Base-by-base conservation (phyloP, 2,329 filamentous ascomycete genomes). In the Delphinella strobiligena region DNA sequence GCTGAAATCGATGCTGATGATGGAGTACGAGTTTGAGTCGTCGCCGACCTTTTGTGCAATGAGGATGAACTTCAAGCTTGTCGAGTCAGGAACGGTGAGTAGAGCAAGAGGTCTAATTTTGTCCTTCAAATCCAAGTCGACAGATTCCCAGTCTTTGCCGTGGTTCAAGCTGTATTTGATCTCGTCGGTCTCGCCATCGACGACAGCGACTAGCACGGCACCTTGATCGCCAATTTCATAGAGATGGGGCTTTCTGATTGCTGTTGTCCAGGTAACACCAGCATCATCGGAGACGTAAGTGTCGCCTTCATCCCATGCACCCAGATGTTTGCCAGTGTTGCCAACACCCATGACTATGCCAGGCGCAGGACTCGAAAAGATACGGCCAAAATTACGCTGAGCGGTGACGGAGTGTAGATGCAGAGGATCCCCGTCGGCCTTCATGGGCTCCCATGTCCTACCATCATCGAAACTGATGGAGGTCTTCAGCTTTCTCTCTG, bases 221-320 rank as follows among this genome's bases (percentile, higher is more conserved):
- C 91, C 91, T 49, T 93, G 82, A 51, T 95, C 89, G 38, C 91
- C 91, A 58, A 96, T 93, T 54, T 95, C 88, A 60, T 93, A 98
- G 58, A 93, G 91, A 63, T 96, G 87, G 10, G 88, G 82, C 15
- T 85, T 84, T 12, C 87, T 69, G 4, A 84, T 70, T 0, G 79
- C 74, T 54, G 78, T 68, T 29, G 68, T 75, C 91, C 93, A 98
- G 1, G 78, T 88, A 44, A 85, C 63, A 31, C 91, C 91, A 15
- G 88, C 89, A 60, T 96, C 78, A 54, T 94, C 84, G 0, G 91
- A 98, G 18, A 96, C 77, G 54, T 79, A 96, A 1, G 94, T 73
- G 56, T 84, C 76, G 10, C 86, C 80, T 8, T 94, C 75, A 3
- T 67, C 66, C 54, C 88, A 89, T 5, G 69, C 61, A 45, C 77